Conservation (phyloP, 192 early-diverging fungal genomes). For the Phycomyces blakesleeanus region DNA sequence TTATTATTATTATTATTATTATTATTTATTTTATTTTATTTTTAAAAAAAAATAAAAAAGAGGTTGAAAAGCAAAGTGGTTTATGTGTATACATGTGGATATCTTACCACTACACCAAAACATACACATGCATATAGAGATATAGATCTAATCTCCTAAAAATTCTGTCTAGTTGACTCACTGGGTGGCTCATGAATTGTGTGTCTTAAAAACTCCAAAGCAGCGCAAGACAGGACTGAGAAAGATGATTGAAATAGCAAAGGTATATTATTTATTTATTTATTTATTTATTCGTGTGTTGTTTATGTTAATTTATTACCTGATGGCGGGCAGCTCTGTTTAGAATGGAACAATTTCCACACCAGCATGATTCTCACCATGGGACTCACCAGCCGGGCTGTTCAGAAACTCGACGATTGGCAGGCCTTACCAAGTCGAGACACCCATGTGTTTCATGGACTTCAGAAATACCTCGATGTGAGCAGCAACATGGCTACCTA, state of each 20-base stretch:
- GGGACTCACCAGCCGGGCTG: conserved; percentile 52
- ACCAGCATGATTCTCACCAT: conserved; percentile 60
- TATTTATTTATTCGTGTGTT: too few relatives aligned
- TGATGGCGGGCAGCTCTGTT: conserved; percentile 41
- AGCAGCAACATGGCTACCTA: conserved; percentile 64
- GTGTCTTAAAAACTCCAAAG: conserved; percentile 9
- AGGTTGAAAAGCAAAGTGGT: too few relatives aligned
- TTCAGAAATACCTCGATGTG: conserved; percentile 61
- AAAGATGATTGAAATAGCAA: conserved; percentile 33
- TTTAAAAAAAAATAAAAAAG: too few relatives aligned
- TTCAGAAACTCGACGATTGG: conserved; percentile 46
- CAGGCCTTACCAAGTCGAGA: conserved; percentile 42
- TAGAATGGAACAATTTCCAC: conserved; percentile 61
- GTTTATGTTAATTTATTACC: too few relatives aligned
- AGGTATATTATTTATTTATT: conserved; percentile 3
- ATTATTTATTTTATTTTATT: too few relatives aligned
- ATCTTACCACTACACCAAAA: too few relatives aligned
- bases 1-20: too few relatives aligned
- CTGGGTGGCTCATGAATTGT: conserved; percentile 30
- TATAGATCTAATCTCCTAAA: background rate
- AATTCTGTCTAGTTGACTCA: conserved; percentile 23
- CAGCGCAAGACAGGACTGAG: conserved; percentile 11
- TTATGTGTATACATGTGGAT: too few relatives aligned
- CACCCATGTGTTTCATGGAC: conserved; percentile 35
- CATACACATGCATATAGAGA: too few relatives aligned